Conservation (phyloP, 192 early-diverging fungal species). For the Spizellomyces punctatus region DNA sequence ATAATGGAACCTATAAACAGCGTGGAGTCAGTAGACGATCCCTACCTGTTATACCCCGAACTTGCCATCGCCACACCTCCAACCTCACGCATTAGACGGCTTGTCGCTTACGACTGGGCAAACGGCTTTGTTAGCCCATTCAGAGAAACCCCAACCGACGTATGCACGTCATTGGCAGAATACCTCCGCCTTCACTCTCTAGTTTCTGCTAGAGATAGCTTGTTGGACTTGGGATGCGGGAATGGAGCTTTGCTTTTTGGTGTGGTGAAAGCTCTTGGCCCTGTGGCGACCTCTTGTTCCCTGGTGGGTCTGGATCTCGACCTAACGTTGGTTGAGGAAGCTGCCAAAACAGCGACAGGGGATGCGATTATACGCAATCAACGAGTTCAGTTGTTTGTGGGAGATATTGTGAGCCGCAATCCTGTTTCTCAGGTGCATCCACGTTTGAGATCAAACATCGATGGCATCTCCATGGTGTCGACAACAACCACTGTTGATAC, state of each 20-base stretch:
- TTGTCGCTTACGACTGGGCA: slow-evolving; percentile 7
- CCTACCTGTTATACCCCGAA: too few relatives aligned
- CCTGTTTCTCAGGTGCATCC: background rate
- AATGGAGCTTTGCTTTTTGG: slow-evolving; percentile 7
- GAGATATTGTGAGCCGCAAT: background rate
- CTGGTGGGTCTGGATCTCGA: background rate
- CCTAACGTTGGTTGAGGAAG: background rate
- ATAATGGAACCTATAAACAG: too few relatives aligned
- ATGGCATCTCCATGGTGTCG: background rate
- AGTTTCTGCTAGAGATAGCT: too few relatives aligned
- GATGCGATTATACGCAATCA: too few relatives aligned
- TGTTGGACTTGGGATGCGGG: slow-evolving; percentile 2
- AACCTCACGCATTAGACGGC: background rate
- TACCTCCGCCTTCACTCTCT: background rate
- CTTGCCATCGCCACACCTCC: too few relatives aligned
- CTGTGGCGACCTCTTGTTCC: too few relatives aligned
- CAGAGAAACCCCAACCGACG: background rate
- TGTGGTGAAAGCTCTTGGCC: background rate
- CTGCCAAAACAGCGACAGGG: background rate
- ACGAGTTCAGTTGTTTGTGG: background rate
- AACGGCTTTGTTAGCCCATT: slow-evolving; percentile 5
- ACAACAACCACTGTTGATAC: background rate
- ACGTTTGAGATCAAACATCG: background rate
- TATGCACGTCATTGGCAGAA: background rate
- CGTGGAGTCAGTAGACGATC: too few relatives aligned